Conservation (phyloP, 2,329 filamentous ascomycete species). For the Macrophomina phaseolina region DNA sequence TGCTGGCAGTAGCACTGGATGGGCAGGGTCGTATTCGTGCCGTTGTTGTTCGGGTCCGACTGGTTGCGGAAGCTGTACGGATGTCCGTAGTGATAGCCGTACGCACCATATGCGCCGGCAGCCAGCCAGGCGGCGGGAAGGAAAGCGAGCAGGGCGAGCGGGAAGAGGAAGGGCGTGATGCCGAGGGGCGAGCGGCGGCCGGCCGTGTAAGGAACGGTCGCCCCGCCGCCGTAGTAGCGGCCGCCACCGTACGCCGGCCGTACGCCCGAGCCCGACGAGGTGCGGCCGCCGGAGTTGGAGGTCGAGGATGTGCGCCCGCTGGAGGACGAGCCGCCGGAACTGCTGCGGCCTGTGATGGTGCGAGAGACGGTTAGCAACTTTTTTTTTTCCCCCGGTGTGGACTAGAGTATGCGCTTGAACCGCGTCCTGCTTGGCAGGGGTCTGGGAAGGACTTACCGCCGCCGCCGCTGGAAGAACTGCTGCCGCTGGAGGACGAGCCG, state of each 20-base stretch:
- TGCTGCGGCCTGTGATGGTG: constrained; percentile 27
- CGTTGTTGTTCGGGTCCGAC: constrained; percentile 51
- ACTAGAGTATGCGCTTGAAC: constrained; percentile 3
- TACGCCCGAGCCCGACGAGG: constrained; percentile 64
- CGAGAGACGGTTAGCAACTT: not conserved
- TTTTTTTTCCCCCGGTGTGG: constrained; percentile 6
- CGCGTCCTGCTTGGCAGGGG: not conserved
- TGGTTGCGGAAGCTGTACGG: constrained; percentile 60
- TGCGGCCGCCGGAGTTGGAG: constrained; percentile 48
- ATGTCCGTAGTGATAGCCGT: constrained; percentile 65
- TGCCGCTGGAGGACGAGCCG: not conserved
- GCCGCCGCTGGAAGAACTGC: not conserved
- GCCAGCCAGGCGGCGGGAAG: constrained; percentile 69
- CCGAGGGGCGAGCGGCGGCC: constrained; percentile 56
- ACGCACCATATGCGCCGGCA: constrained; percentile 56
- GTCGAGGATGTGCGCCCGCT: constrained; percentile 34
- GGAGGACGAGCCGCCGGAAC: constrained; percentile 26
- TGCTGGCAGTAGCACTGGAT: constrained; percentile 67
- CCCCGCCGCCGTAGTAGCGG: constrained; percentile 67
- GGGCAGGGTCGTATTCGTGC: constrained; percentile 63
- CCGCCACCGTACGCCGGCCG: constrained; percentile 66
- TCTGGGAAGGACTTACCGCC: not conserved
- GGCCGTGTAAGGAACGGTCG: constrained; percentile 63
- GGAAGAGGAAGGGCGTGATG: constrained; percentile 60
- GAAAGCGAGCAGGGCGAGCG: constrained; percentile 55